Percentiles rank a stretch among this genome's conserved stretches.
Conservation (phyloP, 2,329 filamentous ascomycete species). For the Penicillium fuscoglaucum region DNA sequence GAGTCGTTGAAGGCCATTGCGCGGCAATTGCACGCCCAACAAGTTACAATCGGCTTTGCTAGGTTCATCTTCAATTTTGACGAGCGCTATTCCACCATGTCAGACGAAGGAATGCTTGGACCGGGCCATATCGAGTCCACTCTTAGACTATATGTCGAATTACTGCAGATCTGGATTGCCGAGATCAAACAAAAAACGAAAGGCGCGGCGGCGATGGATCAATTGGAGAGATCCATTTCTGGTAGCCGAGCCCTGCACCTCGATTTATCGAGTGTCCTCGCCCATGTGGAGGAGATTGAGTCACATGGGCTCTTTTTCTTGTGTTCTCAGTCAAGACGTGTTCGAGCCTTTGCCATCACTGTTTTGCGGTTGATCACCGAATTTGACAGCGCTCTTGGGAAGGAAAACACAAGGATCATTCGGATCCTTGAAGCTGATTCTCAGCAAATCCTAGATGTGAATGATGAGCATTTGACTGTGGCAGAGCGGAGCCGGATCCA, state of each 20-base stretch:
- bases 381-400: slow-evolving; percentile 85
- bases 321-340: slow-evolving; percentile 89
- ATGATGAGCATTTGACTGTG: slow-evolving; percentile 79
- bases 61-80: slow-evolving; percentile 99
- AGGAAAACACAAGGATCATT: slow-evolving; percentile 78
- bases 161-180: slow-evolving; percentile 96
- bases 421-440: slow-evolving; percentile 90
- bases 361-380: slow-evolving; percentile 90
- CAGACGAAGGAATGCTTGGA: slow-evolving; percentile 93
- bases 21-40: slow-evolving; percentile 85
- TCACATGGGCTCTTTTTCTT: slow-evolving; percentile 96
- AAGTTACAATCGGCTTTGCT: slow-evolving; percentile 94
- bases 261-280: slow-evolving; percentile 83
- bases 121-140: slow-evolving; percentile 94
- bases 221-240: slow-evolving; percentile 60
- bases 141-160: slow-evolving; percentile 84
- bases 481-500: slow-evolving; percentile 91
- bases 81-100: slow-evolving; percentile 95
- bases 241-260: slow-evolving; percentile 74
- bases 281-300: slow-evolving; percentile 94
- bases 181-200: slow-evolving; percentile 86
- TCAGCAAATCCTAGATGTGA: slow-evolving; percentile 83
- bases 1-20: slow-evolving; percentile 95
- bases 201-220: slow-evolving; percentile 66
- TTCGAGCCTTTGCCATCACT: slow-evolving; percentile 86